Evolutionary conservation across 331 rosid genomes (phyloP).

Genomic region (Erythrophleum ivorense): DNA sequence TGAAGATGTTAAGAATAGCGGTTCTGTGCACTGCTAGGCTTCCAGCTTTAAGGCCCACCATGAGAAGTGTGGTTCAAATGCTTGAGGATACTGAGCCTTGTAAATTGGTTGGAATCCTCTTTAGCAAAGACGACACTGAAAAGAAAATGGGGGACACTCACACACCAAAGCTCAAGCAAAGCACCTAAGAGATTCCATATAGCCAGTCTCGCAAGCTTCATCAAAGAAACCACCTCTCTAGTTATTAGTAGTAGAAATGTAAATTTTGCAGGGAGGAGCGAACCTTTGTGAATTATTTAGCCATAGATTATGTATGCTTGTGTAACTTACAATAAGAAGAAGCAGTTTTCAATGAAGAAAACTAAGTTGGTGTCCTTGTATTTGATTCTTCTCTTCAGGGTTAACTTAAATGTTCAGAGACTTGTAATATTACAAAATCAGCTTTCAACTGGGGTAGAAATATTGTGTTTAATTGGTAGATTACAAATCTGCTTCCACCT

Average conservation of each 20-base stretch:
- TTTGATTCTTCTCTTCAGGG: not conserved
- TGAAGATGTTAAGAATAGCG: slow-evolving; percentile 70
- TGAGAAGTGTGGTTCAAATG: slow-evolving; percentile 93
- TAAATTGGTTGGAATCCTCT: slow-evolving; percentile 61
- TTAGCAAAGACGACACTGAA: slow-evolving; percentile 58
- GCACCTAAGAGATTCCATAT: not conserved
- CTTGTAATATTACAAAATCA: not conserved
- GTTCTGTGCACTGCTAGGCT: slow-evolving; percentile 70
- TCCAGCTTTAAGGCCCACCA: slow-evolving; percentile 76
- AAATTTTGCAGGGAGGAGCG: slow-evolving; percentile 27
- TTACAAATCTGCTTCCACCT: not conserved
- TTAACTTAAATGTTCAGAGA: not conserved
- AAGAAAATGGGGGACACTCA: slow-evolving; percentile 42
- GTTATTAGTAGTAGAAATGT: not conserved
- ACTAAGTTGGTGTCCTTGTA: not conserved
- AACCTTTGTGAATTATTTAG: slow-evolving; percentile 28
- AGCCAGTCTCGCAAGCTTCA: too few relatives aligned
- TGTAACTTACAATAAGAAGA: not conserved
- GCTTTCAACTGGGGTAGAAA: not conserved
- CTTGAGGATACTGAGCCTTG: slow-evolving; percentile 74
- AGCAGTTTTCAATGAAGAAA: not conserved
- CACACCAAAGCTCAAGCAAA: slow-evolving; percentile 22
- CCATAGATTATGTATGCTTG: not conserved
- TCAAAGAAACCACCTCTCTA: not conserved
- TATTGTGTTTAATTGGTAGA: not conserved